These are phyloP conservation scores for Celoporthe dispersa DNA, from an alignment of 2,329 filamentous ascomycete genomes.

Conservation along the genomic window DNA sequence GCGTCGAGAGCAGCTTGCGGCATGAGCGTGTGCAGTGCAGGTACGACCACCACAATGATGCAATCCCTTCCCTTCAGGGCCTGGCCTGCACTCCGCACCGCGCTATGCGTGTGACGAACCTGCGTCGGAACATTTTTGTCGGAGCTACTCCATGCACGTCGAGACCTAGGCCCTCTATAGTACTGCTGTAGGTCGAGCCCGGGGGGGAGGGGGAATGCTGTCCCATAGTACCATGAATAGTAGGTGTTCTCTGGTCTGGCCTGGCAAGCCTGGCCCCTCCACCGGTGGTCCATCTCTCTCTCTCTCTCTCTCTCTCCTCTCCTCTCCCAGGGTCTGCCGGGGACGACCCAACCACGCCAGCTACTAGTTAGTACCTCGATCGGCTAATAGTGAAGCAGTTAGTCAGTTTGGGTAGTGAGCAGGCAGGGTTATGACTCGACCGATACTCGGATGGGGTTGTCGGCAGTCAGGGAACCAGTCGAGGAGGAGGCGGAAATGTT, in stretches of 20 bases:
- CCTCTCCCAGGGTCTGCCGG: not conserved
- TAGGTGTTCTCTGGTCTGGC: not conserved
- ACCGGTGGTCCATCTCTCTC: not conserved
- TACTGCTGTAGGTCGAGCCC: not conserved
- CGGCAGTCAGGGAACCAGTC: not conserved
- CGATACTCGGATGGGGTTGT: not conserved
- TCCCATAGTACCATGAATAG: not conserved
- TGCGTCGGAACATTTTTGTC: constrained; percentile 27
- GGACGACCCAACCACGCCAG: not conserved
- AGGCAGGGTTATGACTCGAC: not conserved
- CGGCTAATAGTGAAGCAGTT: constrained; percentile 2
- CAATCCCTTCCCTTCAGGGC: not conserved
- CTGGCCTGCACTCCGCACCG: not conserved
- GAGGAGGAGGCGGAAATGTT: not conserved
- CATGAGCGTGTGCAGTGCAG: not conserved
- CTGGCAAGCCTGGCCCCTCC: too few relatives aligned
- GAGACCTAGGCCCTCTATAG: not conserved
- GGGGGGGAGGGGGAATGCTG: not conserved
- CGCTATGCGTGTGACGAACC: constrained; percentile 17
- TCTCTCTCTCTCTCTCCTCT: not conserved
- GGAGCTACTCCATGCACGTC: constrained; percentile 4
- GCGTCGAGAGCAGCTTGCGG: not conserved
- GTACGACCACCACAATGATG: not conserved
- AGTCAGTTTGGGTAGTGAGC: constrained; percentile 2
- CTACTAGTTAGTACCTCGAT: not conserved